A percentile compares a stretch with the other conserved stretches of the same genome.
Conservation (phyloP, 441 rosid genomes). For the Macaranga tanarius region DNA sequence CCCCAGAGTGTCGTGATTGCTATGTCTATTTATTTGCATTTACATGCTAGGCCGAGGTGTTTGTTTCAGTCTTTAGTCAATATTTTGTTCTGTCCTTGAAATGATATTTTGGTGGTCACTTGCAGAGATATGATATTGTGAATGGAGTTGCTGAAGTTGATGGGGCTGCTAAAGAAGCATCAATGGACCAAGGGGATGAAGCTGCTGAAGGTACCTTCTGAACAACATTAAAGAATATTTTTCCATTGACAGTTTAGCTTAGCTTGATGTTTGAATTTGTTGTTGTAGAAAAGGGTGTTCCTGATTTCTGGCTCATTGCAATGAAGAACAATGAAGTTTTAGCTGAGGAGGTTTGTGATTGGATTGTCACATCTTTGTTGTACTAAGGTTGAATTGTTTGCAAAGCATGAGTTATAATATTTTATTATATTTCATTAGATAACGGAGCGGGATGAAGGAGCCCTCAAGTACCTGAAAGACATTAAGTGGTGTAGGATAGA, state of each 20-base stretch:
- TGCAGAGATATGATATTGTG: constrained; percentile 76
- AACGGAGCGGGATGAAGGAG: constrained; percentile 85
- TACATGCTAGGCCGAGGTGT: not conserved
- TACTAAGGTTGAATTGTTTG: not conserved
- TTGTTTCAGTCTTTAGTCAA: not conserved
- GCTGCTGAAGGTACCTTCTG: constrained; percentile 49
- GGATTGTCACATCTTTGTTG: not conserved
- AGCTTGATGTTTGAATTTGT: constrained; percentile 19
- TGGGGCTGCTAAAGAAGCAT: constrained; percentile 44
- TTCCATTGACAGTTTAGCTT: not conserved
- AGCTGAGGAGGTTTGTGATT: constrained; percentile 62
- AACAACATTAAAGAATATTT: not conserved
- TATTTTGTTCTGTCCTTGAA: constrained; percentile 10
- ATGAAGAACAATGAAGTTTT: constrained; percentile 86
- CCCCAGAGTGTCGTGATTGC: not conserved
- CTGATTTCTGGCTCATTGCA: constrained; percentile 83
- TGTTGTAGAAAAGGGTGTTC: constrained; percentile 79
- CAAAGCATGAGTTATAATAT: not conserved
- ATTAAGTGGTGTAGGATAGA: constrained; percentile 75
- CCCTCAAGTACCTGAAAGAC: constrained; percentile 73
- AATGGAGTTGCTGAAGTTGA: constrained; percentile 67
- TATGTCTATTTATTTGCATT: not conserved
- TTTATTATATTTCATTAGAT: constrained; percentile 41
- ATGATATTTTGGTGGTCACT: not conserved
- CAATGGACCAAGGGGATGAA: constrained; percentile 49